Percentiles rank a stretch among this genome's conserved stretches.
Evolutionary conservation across 495 filamentous ascomycete genomes (phyloP).

Genomic region (Glarea lozoyensis): DNA sequence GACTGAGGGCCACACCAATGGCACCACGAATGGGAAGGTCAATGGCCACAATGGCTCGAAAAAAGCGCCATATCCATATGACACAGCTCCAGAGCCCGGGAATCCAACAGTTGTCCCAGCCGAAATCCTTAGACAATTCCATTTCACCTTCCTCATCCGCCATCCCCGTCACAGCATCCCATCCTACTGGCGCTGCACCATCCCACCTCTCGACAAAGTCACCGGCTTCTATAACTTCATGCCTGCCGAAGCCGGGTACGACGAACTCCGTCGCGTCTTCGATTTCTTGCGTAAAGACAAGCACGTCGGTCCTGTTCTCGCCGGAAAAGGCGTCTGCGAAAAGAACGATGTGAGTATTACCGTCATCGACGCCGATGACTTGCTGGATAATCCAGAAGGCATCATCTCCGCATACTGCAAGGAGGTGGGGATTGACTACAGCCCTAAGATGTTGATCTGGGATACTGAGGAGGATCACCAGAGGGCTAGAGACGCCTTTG

Average conservation of each 20-base stretch:
- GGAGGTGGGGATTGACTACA: conserved; percentile 65
- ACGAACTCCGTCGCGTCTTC: conserved; percentile 75
- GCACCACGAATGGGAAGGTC: conserved; percentile 16
- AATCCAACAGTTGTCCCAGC: conserved; percentile 83
- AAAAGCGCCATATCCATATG: conserved; percentile 45
- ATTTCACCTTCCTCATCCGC: conserved; percentile 96
- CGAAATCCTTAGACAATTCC: conserved; percentile 60
- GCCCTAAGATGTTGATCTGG: conserved; percentile 72
- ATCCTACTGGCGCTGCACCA: conserved; percentile 90
- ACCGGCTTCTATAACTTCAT: conserved; percentile 85
- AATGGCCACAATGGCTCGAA: conserved; percentile 8
- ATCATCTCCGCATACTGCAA: conserved; percentile 72
- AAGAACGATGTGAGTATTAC: conserved; percentile 48
- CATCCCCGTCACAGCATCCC: conserved; percentile 83
- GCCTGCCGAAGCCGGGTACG: conserved; percentile 81
- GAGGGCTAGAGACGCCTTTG: conserved; percentile 60
- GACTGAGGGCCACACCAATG: conserved; percentile 25
- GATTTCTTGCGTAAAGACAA: conserved; percentile 61
- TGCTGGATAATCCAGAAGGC: conserved; percentile 70
- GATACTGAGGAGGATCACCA: conserved; percentile 58
- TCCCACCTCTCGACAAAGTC: conserved; percentile 68
- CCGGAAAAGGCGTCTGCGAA: conserved; percentile 30
- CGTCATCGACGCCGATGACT: conserved; percentile 89
- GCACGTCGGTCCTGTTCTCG: conserved; percentile 54
- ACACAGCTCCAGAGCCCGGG: conserved; percentile 42